A percentile compares a stretch with the other conserved stretches of the same genome.
phyloP scores from a whole-genome alignment of 2,329 filamentous ascomycete genomes.

The Metarhizium guizhouense region DNA sequence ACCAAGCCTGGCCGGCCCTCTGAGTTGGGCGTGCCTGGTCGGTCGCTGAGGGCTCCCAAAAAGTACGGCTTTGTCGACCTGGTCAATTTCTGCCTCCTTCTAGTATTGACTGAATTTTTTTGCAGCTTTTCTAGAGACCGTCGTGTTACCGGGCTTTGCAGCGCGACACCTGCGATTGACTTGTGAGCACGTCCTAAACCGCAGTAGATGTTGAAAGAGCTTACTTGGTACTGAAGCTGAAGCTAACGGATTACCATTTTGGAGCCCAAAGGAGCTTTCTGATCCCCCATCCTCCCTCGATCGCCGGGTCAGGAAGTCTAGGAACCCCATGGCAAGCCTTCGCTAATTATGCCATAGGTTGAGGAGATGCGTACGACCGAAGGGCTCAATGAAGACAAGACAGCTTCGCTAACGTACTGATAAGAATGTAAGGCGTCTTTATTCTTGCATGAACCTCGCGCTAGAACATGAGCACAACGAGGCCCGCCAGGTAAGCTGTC shows the following conservation, averaged over 20 bases:
- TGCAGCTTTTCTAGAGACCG: not conserved
- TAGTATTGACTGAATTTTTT: not conserved
- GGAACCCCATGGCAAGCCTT: not conserved
- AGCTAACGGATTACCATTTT: not conserved
- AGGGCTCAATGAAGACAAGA: not conserved
- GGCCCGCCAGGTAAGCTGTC: conserved; percentile 1
- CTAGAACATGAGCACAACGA: not conserved
- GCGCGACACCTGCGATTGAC: not conserved
- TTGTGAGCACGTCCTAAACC: not conserved
- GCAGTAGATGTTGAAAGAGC: not conserved
- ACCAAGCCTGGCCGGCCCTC: not conserved
- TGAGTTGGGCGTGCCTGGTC: not conserved
- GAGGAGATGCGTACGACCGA: not conserved
- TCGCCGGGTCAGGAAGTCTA: conserved; percentile 4
- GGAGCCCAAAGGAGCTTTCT: not conserved
- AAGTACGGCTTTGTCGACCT: not conserved
- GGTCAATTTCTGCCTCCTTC: not conserved
- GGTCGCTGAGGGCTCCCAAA: not conserved
- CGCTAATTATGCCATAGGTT: not conserved
- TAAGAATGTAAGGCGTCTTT: not conserved
- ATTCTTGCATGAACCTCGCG: not conserved
- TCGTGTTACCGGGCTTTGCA: not conserved
- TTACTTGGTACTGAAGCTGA: conserved; percentile 1
- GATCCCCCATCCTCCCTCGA: not conserved
- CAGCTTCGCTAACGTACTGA: not conserved